Evolutionary conservation across 768 basidiomycete species (phyloP).

Genomic region (Trametes villosa): DNA sequence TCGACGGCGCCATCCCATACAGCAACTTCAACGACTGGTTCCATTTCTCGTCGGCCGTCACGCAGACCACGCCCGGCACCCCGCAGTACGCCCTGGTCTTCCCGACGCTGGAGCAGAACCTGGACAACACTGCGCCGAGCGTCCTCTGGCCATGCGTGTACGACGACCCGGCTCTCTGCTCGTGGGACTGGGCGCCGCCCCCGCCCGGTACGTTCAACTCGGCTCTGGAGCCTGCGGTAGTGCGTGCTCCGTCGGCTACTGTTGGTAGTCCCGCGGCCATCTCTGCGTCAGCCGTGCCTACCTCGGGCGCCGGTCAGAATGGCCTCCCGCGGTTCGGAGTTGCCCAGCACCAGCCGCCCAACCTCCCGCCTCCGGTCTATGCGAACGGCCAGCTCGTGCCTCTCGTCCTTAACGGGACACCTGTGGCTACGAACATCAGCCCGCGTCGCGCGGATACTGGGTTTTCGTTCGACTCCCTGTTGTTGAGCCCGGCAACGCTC

Average conservation of each 20-base stretch:
- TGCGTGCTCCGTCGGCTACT: neutral
- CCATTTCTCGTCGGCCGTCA: constrained; percentile 9
- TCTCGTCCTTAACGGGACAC: neutral
- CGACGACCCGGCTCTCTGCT: constrained; percentile 7
- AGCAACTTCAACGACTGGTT: constrained; percentile 16
- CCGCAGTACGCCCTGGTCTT: constrained; percentile 1
- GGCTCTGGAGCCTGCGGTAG: neutral
- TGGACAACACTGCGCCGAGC: constrained; percentile 3
- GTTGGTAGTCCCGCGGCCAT: neutral
- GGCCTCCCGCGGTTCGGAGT: neutral
- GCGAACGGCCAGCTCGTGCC: constrained; percentile 3
- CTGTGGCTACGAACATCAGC: neutral
- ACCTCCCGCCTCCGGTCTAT: constrained; percentile 9
- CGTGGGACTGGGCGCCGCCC: constrained; percentile 7
- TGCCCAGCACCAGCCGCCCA: constrained; percentile 1
- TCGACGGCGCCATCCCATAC: constrained; percentile 4
- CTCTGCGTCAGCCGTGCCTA: neutral
- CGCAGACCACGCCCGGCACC: neutral
- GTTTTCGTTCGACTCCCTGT: neutral
- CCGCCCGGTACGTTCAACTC: neutral
- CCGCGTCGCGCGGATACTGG: neutral
- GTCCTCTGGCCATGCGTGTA: constrained; percentile 7
- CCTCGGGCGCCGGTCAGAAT: neutral
- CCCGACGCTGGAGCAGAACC: neutral
- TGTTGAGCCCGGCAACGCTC: too few species aligned